Conservation (phyloP, 257 asterid genomes). For the Salvia splendens region DNA sequence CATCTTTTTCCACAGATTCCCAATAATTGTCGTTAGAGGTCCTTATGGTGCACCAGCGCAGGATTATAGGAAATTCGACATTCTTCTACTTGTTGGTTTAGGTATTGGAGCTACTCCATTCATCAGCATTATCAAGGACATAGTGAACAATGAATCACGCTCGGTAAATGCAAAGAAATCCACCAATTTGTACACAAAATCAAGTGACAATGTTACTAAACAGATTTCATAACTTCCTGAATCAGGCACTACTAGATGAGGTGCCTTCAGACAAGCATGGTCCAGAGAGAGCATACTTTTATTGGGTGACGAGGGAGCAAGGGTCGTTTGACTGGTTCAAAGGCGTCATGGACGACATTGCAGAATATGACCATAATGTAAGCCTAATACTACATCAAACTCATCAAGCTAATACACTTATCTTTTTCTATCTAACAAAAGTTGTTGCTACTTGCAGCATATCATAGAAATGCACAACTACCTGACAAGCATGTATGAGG, state of each 20-base stretch:
- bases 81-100: constrained; percentile 77
- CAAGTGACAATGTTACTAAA: neutral
- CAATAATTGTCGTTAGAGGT: constrained; percentile 67
- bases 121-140: constrained; percentile 80
- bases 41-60: constrained; percentile 98
- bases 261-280: constrained; percentile 35
- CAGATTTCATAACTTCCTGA: constrained; percentile 14
- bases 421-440: neutral
- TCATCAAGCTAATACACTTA: neutral
- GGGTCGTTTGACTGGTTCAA: constrained; percentile 97
- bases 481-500: constrained; percentile 86
- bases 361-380: constrained; percentile 76
- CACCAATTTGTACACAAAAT: neutral
- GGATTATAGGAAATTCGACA: constrained; percentile 77
- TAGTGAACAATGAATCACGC: constrained; percentile 51
- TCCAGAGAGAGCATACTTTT: constrained; percentile 80
- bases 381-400: constrained; percentile 21
- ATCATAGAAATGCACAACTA: constrained; percentile 90
- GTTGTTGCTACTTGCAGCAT: constrained; percentile 46
- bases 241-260: constrained; percentile 37
- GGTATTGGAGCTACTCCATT: constrained; percentile 98
- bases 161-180: constrained; percentile 42
- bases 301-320: constrained; percentile 96
- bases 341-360: constrained; percentile 94
- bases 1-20: constrained; percentile 50